Evolutionary conservation across 768 basidiomycete species (phyloP), one percentile per base, ranked within the genome.

Genomic region (Xerocomus brunneocitrinus): DNA sequence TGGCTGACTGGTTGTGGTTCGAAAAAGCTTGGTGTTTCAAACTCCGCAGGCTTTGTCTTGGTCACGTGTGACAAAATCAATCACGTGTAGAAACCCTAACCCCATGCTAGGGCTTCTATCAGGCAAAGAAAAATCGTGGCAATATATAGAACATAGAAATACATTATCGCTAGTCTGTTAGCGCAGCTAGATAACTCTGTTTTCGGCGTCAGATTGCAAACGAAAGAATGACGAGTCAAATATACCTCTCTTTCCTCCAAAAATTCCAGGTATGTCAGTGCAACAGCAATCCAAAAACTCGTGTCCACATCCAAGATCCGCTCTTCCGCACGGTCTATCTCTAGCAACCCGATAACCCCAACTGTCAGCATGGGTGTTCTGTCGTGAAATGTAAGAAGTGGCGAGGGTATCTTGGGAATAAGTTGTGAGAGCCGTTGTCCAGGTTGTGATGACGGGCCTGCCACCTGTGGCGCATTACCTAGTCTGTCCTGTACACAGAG

Each of bases 281-380:
- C 83, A 38, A 88, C 73, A 0, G 87, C 80, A 42, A 92, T 76
- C 84, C 88, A 91, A 63, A 91, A 91, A 49, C 83, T 83, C 27
- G 79, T 78, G 45, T 89, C 86, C 28, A 92, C 80, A 13, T 89
- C 90, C 24, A 89, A 62, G 30, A 76, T 67, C 16, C 72, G 67
- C 49, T 82, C 81, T 54, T 85, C 79, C 4, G 73, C 69, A 47
- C 72, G 68, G 35, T 89, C 79, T 35, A 91, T 67, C 63, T 87
- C 86, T 36, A 91, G 69, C 32, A 82, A 49, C 5, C 89, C 89
- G 1, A 77, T 81, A 7, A 79, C 69, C 0, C 76, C 70, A 16
- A 84, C 74, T 1, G 80, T 81, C 53, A 84, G 73, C 5, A 87
- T 67, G 0, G 89, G 85, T 3, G 89, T 91, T 34, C 72, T 81